Evolutionary conservation across 208 protist genomes (phyloP).

Genomic region (Trichomonas vaginalis): DNA sequence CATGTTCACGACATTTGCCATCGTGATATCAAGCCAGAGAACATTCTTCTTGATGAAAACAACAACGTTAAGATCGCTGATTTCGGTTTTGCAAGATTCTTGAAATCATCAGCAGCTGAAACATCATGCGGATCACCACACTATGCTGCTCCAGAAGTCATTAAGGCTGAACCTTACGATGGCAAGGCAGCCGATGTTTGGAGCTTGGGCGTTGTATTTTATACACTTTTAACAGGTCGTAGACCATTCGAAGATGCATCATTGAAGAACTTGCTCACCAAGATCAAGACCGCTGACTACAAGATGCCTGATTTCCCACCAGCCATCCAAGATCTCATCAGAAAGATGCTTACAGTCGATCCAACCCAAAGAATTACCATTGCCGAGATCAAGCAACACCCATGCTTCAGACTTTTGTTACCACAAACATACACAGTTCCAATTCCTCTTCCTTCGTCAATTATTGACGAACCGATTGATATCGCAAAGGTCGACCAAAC

Average conservation of each 20-base stretch:
- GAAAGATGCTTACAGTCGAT: not conserved
- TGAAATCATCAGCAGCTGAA: not conserved
- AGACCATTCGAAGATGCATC: not conserved
- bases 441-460: not conserved
- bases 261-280: not conserved
- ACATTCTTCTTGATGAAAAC: constrained; percentile 12
- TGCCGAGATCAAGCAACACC: not conserved
- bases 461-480: not conserved
- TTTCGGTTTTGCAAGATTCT: not conserved
- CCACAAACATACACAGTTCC: not conserved
- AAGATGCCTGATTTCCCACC: not conserved
- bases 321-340: not conserved
- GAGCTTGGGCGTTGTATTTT: not conserved
- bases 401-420: not conserved
- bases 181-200: not conserved
- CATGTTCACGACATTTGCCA: constrained; percentile 20
- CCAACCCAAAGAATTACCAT: not conserved
- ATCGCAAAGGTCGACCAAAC: not conserved
- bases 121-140: constrained; percentile 17
- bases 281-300: not conserved
- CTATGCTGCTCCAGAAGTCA: constrained; percentile 19
- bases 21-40: constrained; percentile 26
- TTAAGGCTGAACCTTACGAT: not conserved
- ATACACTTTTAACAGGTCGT: not conserved
- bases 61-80: constrained; percentile 1